Conservation (phyloP, 805 yeast genomes). For the Groenewaldozyma tartarivorans region DNA sequence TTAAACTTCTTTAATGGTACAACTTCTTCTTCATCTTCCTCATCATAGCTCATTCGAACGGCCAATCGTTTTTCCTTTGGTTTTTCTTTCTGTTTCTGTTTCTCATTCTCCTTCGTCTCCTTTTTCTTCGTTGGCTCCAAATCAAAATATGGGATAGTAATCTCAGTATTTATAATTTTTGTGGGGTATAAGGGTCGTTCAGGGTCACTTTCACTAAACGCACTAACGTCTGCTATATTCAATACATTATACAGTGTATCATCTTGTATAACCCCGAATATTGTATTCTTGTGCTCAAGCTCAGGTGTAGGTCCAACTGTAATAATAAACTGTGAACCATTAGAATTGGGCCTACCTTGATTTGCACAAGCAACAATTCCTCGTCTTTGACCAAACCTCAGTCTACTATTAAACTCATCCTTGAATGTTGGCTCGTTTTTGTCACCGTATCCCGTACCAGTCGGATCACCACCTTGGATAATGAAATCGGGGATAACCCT, state of each 20-base stretch:
- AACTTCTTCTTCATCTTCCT: slow-evolving; percentile 20
- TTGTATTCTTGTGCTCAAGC: slow-evolving; percentile 33
- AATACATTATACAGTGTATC: slow-evolving; percentile 45
- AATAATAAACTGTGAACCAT: slow-evolving; percentile 37
- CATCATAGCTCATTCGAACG: slow-evolving; percentile 22
- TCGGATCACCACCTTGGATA: slow-evolving; percentile 32
- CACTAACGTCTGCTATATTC: slow-evolving; percentile 40
- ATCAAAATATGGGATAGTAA: slow-evolving; percentile 43
- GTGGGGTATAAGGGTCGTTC: slow-evolving; percentile 46
- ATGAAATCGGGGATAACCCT: slow-evolving; percentile 30
- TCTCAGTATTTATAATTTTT: slow-evolving; percentile 31
- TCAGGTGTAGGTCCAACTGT: slow-evolving; percentile 40
- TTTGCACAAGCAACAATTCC: slow-evolving; percentile 49
- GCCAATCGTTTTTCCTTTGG: slow-evolving; percentile 3
- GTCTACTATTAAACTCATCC: slow-evolving; percentile 43
- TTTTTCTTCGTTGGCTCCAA: slow-evolving; percentile 7
- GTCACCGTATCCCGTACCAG: slow-evolving; percentile 26
- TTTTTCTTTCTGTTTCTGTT: slow-evolving; percentile 3
- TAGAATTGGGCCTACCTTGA: slow-evolving; percentile 24
- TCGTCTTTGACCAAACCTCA: slow-evolving; percentile 40
- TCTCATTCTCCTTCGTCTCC: slow-evolving; percentile 3
- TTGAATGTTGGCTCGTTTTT: slow-evolving; percentile 17
- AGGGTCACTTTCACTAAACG: slow-evolving; percentile 28
- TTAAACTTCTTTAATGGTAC: slow-evolving; percentile 14
- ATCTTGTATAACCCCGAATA: slow-evolving; percentile 53